A percentile compares a stretch with the other conserved stretches of the same genome.
These are phyloP conservation scores for Pneumocystis wakefieldiae DNA, from an alignment of 1,139 yeast species.

Conservation along the genomic window DNA sequence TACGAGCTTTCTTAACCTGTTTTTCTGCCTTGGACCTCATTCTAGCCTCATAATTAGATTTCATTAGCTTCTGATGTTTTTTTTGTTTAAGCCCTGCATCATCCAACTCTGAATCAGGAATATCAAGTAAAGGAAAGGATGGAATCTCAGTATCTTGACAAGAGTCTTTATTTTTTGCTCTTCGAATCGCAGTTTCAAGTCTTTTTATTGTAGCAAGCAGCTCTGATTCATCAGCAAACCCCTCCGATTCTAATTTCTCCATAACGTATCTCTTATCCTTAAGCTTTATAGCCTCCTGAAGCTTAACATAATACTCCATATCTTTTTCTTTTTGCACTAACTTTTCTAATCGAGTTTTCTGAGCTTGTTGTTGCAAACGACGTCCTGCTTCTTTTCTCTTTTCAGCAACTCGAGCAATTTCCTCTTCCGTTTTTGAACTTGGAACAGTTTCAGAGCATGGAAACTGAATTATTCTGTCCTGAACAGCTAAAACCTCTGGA, in stretches of 20 bases:
- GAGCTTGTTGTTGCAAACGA: constrained; percentile 85
- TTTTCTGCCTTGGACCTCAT: constrained; percentile 70
- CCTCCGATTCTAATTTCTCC: constrained; percentile 48
- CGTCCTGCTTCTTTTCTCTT: constrained; percentile 75
- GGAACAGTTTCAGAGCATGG: constrained; percentile 53
- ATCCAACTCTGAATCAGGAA: constrained; percentile 66
- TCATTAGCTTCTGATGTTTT: constrained; percentile 63
- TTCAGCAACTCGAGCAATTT: constrained; percentile 58
- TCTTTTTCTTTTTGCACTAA: constrained; percentile 20
- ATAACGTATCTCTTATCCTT: constrained; percentile 34
- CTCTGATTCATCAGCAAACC: constrained; percentile 61
- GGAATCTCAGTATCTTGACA: constrained; percentile 41
- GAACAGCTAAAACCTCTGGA: constrained; percentile 45
- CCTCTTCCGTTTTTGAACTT: constrained; percentile 71
- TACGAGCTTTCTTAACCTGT: constrained; percentile 38
- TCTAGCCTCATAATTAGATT: constrained; percentile 82
- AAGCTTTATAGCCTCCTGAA: constrained; percentile 39
- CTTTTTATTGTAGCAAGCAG: constrained; percentile 52
- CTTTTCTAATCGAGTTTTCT: constrained; percentile 65
- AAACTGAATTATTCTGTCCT: constrained; percentile 68
- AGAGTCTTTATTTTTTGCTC: constrained; percentile 47
- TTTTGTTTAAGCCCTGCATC: constrained; percentile 79
- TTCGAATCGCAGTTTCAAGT: constrained; percentile 53
- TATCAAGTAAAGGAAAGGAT: constrained; percentile 63
- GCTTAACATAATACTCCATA: constrained; percentile 23